Percentiles rank a stretch among this genome's conserved stretches.
Conservation (phyloP, 1,284 basidiomycete species). For the Sphagnurus paluster region DNA sequence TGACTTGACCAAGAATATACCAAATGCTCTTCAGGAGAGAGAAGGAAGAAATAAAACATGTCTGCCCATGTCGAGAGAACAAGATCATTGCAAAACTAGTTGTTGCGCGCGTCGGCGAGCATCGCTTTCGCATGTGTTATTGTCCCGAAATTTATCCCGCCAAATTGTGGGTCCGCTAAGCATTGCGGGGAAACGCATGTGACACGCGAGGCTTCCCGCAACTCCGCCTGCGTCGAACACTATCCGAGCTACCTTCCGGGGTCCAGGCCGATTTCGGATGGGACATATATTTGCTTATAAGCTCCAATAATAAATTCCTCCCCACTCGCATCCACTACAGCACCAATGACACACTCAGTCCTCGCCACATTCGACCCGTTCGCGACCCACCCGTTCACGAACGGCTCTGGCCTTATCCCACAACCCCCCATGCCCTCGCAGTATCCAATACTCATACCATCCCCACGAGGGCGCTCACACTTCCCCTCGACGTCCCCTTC, state of each 20-base stretch:
- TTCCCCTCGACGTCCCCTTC: constrained; percentile 16
- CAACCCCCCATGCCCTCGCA: constrained; percentile 47
- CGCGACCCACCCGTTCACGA: constrained; percentile 62
- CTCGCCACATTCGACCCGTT: constrained; percentile 58
- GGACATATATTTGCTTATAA: constrained; percentile 9
- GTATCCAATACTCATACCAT: constrained; percentile 41
- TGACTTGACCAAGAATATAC: not conserved
- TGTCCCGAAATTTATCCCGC: constrained; percentile 12
- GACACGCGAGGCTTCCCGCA: not conserved
- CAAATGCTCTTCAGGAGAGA: not conserved
- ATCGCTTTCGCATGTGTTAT: constrained; percentile 10
- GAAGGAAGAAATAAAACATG: not conserved
- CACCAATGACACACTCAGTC: constrained; percentile 33
- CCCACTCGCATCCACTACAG: constrained; percentile 7
- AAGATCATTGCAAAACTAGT: too few relatives aligned
- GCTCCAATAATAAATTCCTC: constrained; percentile 1
- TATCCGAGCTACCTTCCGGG: constrained; percentile 8
- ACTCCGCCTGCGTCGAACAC: constrained; percentile 2
- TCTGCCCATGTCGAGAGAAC: too few relatives aligned
- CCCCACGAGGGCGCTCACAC: constrained; percentile 20
- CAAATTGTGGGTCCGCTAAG: not conserved
- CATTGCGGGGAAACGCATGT: constrained; percentile 11
- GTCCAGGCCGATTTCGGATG: constrained; percentile 18
- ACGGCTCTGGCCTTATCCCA: constrained; percentile 48
- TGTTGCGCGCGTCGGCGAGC: too few relatives aligned